phyloP scores from a whole-genome alignment of 2,329 filamentous ascomycete genomes.

The Hypoxylon sp. region DNA sequence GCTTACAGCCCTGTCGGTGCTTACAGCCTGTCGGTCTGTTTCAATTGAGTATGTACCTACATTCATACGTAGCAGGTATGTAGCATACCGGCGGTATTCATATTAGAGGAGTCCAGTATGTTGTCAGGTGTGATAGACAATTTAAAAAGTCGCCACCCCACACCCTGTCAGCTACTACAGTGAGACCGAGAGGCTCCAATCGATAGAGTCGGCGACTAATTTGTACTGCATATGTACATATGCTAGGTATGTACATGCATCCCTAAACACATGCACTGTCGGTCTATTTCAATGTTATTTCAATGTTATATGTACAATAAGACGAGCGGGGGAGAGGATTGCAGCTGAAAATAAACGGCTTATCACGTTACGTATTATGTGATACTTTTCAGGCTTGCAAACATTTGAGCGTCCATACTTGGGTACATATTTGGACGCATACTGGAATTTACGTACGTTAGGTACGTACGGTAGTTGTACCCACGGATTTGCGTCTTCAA shows the following conservation, averaged over 20 bases:
- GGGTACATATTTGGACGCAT: not conserved
- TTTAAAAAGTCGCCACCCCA: conserved; percentile 14
- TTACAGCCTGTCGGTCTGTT: not conserved
- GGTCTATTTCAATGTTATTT: not conserved
- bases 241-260: not conserved
- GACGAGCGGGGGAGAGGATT: not conserved
- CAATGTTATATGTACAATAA: not conserved
- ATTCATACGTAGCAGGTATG: not conserved
- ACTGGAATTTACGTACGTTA: not conserved
- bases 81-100: conserved; percentile 7
- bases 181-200: conserved; percentile 4
- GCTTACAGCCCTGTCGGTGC: not conserved
- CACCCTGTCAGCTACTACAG: conserved; percentile 7
- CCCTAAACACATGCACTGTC: not conserved
- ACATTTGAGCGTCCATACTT: not conserved
- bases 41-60: not conserved
- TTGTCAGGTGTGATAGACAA: conserved; percentile 7
- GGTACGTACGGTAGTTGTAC: not conserved
- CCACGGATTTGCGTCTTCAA: conserved; percentile 12
- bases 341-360: conserved; percentile 4
- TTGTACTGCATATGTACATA: not conserved
- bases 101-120: not conserved
- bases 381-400: not conserved
- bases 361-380: not conserved
- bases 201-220: conserved; percentile 3